phyloP scores from a whole-genome alignment of 768 basidiomycete genomes.

The Podaxis sp. region DNA sequence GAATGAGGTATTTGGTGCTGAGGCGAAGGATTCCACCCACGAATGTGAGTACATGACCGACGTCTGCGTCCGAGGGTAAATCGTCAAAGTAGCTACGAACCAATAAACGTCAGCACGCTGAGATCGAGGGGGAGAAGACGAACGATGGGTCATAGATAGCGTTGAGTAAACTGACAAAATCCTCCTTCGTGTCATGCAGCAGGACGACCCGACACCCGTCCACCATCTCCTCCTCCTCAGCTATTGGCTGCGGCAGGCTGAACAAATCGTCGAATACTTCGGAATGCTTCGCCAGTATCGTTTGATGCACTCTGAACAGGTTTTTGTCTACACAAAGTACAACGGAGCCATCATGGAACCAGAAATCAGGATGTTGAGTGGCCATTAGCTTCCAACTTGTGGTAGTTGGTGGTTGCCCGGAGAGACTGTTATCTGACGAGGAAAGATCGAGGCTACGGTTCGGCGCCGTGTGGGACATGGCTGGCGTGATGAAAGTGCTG shows the following conservation, averaged over 20 bases:
- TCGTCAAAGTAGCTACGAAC: slow-evolving; percentile 31
- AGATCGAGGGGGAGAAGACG: slow-evolving; percentile 18
- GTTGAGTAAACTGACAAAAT: slow-evolving; percentile 45
- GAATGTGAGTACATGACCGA: slow-evolving; percentile 40
- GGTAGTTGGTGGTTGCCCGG: background rate
- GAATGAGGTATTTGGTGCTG: slow-evolving; percentile 59
- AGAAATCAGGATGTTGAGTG: slow-evolving; percentile 30
- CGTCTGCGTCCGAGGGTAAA: slow-evolving; percentile 28
- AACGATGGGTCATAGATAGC: slow-evolving; percentile 50
- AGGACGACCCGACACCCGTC: slow-evolving; percentile 49
- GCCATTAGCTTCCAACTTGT: slow-evolving; percentile 8
- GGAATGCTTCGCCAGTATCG: slow-evolving; percentile 48
- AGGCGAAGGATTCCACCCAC: slow-evolving; percentile 54
- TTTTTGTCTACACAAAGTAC: slow-evolving; percentile 34
- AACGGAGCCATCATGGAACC: slow-evolving; percentile 44
- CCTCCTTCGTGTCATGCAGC: slow-evolving; percentile 42
- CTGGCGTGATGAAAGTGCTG: background rate
- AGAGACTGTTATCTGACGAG: background rate
- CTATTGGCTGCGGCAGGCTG: slow-evolving; percentile 46
- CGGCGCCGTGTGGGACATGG: slow-evolving; percentile 6
- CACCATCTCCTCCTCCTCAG: slow-evolving; percentile 28
- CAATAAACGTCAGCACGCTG: background rate
- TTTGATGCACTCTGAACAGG: slow-evolving; percentile 42
- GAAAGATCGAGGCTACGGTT: background rate
- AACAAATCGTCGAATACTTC: slow-evolving; percentile 65